Evolutionary conservation across 306 rosid species (phyloP).

Genomic region (Cicer judaicum): DNA sequence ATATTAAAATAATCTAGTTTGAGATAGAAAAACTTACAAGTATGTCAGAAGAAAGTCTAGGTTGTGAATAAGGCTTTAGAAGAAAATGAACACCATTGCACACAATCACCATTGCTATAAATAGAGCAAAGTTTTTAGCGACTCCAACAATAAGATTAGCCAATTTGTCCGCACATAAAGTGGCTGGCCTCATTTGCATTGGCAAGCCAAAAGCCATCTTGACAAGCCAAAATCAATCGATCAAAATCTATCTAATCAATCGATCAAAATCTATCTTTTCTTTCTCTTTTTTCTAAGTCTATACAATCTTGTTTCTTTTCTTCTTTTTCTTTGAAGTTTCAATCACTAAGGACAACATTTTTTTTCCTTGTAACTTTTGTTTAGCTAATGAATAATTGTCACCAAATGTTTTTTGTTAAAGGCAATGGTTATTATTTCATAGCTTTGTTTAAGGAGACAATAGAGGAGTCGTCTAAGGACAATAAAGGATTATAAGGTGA

Average conservation of each 20-base stretch:
- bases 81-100: conserved; percentile 67
- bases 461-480: conserved; percentile 56
- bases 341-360: conserved; percentile 9
- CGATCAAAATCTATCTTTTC: too few relatives aligned
- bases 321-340: conserved; percentile 23
- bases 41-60: conserved; percentile 71
- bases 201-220: conserved; percentile 31
- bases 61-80: conserved; percentile 67
- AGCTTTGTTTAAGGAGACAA: conserved; percentile 69
- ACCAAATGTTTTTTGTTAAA: conserved; percentile 38
- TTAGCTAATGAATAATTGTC: conserved; percentile 21
- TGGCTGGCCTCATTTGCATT: background rate
- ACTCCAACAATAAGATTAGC: conserved; percentile 40
- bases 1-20: background rate
- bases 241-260: background rate
- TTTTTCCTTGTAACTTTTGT: conserved; percentile 24
- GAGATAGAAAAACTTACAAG: conserved; percentile 56
- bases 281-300: background rate
- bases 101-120: conserved; percentile 60
- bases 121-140: conserved; percentile 51
- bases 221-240: background rate
- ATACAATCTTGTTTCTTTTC: conserved; percentile 20
- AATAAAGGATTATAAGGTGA: conserved; percentile 40
- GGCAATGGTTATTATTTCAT: conserved; percentile 51
- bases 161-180: conserved; percentile 53